Percentiles rank a stretch among this genome's conserved stretches.
Conservation (phyloP, 768 basidiomycete species). For the Fistulinella prunicolor region DNA sequence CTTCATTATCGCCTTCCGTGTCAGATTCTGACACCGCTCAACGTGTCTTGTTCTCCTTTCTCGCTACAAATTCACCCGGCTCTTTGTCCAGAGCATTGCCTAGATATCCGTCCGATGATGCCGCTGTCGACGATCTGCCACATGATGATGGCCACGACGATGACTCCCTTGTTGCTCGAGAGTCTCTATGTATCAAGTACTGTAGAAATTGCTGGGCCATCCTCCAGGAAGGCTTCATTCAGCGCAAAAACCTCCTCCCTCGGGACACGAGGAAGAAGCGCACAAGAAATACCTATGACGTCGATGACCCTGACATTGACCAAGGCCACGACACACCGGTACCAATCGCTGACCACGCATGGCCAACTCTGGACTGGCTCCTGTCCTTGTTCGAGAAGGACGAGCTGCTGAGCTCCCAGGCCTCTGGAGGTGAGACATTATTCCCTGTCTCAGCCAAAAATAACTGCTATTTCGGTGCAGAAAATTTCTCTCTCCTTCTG, state of each 20-base stretch:
- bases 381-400: conserved; percentile 68
- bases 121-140: conserved; percentile 1
- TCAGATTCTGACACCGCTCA: conserved; percentile 50
- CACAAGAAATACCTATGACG: conserved; percentile 26
- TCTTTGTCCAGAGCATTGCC: conserved; percentile 57
- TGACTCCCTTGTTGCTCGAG: conserved; percentile 57
- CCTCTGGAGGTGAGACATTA: conserved; percentile 25
- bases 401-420: conserved; percentile 38
- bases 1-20: conserved; percentile 42
- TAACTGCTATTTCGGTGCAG: conserved; percentile 25
- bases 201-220: conserved; percentile 62
- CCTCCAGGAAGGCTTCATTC: conserved; percentile 52
- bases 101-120: conserved; percentile 34
- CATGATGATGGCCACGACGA: conserved; percentile 38
- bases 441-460: conserved; percentile 3
- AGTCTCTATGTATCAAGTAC: conserved; percentile 50
- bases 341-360: conserved; percentile 59
- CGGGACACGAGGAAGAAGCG: conserved; percentile 31
- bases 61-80: conserved; percentile 53
- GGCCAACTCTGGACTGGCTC: conserved; percentile 72
- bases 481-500: conserved; percentile 49
- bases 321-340: conserved; percentile 15
- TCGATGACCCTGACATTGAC: conserved; percentile 26
- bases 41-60: conserved; percentile 52
- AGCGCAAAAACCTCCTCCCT: conserved; percentile 28